Conservation (phyloP, 1,139 yeast genomes). For the Spathaspora sp. region DNA sequence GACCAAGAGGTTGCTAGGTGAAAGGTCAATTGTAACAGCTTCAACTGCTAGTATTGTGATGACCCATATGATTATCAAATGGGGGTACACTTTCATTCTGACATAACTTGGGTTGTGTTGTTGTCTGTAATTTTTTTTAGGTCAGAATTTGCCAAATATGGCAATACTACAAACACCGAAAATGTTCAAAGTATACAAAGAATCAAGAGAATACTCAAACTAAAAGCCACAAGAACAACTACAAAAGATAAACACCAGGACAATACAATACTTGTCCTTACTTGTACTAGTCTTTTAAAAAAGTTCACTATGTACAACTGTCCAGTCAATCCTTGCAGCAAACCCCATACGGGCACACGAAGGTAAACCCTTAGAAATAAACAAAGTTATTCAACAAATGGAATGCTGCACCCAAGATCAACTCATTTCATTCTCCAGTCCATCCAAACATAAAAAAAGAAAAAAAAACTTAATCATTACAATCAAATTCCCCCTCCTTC, state of each 20-base stretch:
- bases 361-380: conserved; percentile 70
- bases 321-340: conserved; percentile 76
- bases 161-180: neutral
- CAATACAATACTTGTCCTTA: conserved; percentile 11
- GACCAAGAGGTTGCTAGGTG: neutral
- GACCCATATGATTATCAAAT: conserved; percentile 4
- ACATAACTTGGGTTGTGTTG: neutral
- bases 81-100: conserved; percentile 2
- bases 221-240: neutral
- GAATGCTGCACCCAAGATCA: conserved; percentile 84
- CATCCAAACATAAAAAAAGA: conserved; percentile 35
- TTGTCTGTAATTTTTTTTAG: neutral
- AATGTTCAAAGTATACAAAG: neutral
- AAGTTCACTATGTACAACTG: conserved; percentile 41
- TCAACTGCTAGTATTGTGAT: neutral
- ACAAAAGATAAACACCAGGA: neutral
- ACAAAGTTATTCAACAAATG: conserved; percentile 50
- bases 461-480: conserved; percentile 5
- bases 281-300: too few relatives aligned
- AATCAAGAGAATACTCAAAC: neutral
- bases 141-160: neutral
- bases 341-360: conserved; percentile 82
- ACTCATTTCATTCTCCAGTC: conserved; percentile 65
- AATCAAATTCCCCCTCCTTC: conserved; percentile 7
- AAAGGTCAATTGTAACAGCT: neutral